A percentile compares a stretch with the other conserved stretches of the same genome.
These are phyloP conservation scores for Lachancea kluyveri DNA, from an alignment of 805 yeast genomes.

Conservation along the genomic window DNA sequence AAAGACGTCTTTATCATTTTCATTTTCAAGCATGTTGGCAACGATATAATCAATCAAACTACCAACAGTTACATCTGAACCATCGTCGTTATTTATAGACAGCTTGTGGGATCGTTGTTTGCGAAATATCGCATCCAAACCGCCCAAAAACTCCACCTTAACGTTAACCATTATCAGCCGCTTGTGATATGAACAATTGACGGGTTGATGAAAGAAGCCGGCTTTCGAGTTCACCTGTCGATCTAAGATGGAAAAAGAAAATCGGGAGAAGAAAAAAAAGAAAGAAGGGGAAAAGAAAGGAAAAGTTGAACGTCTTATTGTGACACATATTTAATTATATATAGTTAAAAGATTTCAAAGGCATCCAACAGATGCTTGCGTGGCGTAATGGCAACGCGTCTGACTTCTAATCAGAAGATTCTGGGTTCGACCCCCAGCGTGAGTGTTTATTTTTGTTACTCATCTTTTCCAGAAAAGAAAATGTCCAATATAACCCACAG, in stretches of 20 bases:
- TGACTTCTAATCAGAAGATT: slow-evolving; percentile 50
- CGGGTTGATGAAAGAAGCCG: too few relatives aligned
- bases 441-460: slow-evolving; percentile 31
- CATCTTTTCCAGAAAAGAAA: neutral
- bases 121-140: slow-evolving; percentile 73
- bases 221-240: too few relatives aligned
- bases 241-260: too few relatives aligned
- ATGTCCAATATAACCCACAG: too few relatives aligned
- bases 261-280: too few relatives aligned
- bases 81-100: slow-evolving; percentile 38
- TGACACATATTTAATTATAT: too few relatives aligned
- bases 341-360: too few relatives aligned
- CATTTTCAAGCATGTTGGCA: slow-evolving; percentile 48
- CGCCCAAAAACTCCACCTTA: slow-evolving; percentile 56
- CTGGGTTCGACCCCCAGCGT: slow-evolving; percentile 53
- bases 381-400: slow-evolving; percentile 54
- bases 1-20: slow-evolving; percentile 65
- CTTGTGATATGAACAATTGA: too few relatives aligned
- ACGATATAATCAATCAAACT: slow-evolving; percentile 55
- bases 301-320: too few relatives aligned
- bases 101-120: slow-evolving; percentile 50
- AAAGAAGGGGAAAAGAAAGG: too few relatives aligned
- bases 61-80: slow-evolving; percentile 30
- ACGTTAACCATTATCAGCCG: slow-evolving; percentile 34
- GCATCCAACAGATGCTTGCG: slow-evolving; percentile 33